Evolutionary conservation across 306 rosid genomes (phyloP), one percentile per base, ranked within the genome.

Genomic region (Purshia tridentata): DNA sequence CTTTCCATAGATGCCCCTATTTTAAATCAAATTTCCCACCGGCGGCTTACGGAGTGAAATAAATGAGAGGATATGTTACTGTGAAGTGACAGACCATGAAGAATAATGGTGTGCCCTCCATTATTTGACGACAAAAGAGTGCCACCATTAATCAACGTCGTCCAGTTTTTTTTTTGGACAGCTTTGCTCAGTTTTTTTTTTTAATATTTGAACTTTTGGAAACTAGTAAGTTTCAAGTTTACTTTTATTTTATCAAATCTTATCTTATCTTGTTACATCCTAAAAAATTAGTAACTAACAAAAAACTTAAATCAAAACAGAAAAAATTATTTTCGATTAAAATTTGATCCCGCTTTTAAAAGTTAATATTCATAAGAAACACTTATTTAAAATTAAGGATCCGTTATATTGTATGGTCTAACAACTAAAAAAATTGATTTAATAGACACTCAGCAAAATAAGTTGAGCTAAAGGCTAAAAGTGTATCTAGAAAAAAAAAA

Each of bases 1-100:
- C 16, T 72, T 73, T 50, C 80, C 70, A 23, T 22, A 9, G 50
- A 42, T 61, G 20, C 49, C 76, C 60, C 18, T n/a, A 0, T 60
- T 20, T 13, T 0, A 10, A 53, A 68, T 18, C 1, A 13, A 11
- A 35, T 42, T 51, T 37, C 50, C 76, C 46, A 53, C 57, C 47
- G 9, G 40, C 22, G 64, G 41, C 18, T 8, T 16, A 3, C 6
- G 2, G n/a, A n/a, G 5, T 12, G 46, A 23, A 49, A 14, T 4
- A 49, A 41, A 4, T 10, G 22, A 15, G 7, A 61, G 8, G 11
- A 0, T 23, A 23, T 49, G 16, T 48, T 46, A n/a, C 40, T n/a
- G 19, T 58, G 13, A 2, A 20, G 16, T 0, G 20, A 10, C 58
- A 22, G 49, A 14, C 14, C 5, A 35, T 2, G 16, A 72, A 9